These are phyloP conservation scores for Neonectria neomacrospora DNA, from an alignment of 2,329 filamentous ascomycete genomes.

Conservation along the genomic window DNA sequence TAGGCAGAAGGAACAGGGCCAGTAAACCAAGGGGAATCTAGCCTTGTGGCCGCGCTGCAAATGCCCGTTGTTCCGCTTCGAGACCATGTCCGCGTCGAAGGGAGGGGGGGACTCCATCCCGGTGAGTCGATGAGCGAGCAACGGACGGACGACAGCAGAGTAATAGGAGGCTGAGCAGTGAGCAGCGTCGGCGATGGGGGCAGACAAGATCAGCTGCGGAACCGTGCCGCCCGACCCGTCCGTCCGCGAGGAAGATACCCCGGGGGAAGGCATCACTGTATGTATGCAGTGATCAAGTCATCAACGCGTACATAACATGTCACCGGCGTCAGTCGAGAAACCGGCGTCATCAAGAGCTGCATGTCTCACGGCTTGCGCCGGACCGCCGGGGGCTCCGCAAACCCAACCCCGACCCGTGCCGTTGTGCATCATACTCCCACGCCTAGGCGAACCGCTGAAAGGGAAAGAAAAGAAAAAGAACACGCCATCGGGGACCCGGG, in stretches of 20 bases:
- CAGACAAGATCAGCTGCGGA: conserved; percentile 3
- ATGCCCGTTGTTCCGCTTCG: conserved; percentile 21
- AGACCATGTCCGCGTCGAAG: conserved; percentile 17
- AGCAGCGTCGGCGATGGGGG: neutral
- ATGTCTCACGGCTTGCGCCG: conserved; percentile 20
- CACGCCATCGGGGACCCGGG: neutral
- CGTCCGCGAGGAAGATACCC: neutral
- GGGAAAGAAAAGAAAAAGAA: neutral
- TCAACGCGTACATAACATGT: neutral
- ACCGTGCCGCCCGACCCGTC: conserved; percentile 3
- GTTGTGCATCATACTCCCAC: conserved; percentile 9
- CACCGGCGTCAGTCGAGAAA: conserved; percentile 10
- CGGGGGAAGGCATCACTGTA: neutral
- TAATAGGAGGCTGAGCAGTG: neutral
- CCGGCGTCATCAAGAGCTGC: conserved; percentile 22
- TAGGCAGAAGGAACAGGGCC: neutral
- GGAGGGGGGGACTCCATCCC: conserved; percentile 8
- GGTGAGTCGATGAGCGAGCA: conserved; percentile 15
- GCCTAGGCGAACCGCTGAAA: conserved; percentile 14
- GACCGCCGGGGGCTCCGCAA: conserved; percentile 13
- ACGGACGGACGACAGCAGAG: neutral
- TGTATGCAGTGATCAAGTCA: neutral
- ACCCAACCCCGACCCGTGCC: conserved; percentile 21
- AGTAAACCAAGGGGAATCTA: neutral
- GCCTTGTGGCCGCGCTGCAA: conserved; percentile 11